phyloP scores from a whole-genome alignment of 2,329 filamentous ascomycete genomes.

The Xylariaceae sp. region DNA sequence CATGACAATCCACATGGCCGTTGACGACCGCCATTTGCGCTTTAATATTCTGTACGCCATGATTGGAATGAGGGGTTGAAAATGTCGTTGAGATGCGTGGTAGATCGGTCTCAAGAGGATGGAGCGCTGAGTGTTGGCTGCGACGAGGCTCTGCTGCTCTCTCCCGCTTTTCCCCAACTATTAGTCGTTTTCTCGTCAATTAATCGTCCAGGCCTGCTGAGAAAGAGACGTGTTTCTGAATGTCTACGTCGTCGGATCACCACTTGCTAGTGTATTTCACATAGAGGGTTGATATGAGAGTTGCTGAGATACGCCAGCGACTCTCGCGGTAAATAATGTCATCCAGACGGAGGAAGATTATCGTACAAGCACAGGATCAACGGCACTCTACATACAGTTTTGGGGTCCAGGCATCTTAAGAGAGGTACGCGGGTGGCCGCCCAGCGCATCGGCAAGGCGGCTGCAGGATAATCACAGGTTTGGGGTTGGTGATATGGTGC shows the following conservation, averaged over 20 bases:
- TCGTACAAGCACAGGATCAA: conserved; percentile 11
- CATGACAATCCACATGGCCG: conserved; percentile 62
- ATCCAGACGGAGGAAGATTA: not conserved
- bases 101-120: too few species aligned
- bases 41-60: conserved; percentile 57
- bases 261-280: conserved; percentile 21
- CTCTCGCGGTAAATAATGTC: conserved; percentile 7
- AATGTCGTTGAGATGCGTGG: not conserved
- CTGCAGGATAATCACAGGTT: conserved; percentile 33
- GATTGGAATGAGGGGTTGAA: conserved; percentile 5
- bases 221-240: not conserved
- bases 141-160: too few species aligned
- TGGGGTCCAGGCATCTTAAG: conserved; percentile 22
- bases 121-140: too few species aligned
- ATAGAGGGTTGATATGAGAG: conserved; percentile 9
- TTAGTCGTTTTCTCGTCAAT: not conserved
- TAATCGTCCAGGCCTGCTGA: not conserved
- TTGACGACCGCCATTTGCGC: conserved; percentile 56
- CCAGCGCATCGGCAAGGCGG: conserved; percentile 20
- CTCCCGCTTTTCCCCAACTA: too few species aligned
- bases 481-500: conserved; percentile 27
- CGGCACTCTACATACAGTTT: conserved; percentile 3
- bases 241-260: conserved; percentile 9
- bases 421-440: conserved; percentile 19
- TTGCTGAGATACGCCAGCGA: conserved; percentile 11